Percentiles rank a stretch among this genome's conserved stretches.
Conservation (phyloP, 2,329 filamentous ascomycete species). For the Aspergillus piperis region DNA sequence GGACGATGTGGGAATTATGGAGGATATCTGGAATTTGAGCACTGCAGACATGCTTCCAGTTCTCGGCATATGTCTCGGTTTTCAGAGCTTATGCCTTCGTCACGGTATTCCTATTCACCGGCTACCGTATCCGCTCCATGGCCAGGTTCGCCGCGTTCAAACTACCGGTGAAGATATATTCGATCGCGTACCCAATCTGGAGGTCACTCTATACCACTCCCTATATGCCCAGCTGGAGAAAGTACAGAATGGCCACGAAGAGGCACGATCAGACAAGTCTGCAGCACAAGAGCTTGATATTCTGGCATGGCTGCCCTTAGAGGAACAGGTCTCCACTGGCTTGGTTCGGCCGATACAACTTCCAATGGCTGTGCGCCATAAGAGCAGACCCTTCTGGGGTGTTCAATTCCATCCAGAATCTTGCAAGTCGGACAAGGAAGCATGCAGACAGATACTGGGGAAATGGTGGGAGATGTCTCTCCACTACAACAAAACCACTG, state of each 20-base stretch:
- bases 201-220: conserved; percentile 77
- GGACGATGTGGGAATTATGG: conserved; percentile 81
- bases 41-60: conserved; percentile 68
- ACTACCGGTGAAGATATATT: conserved; percentile 68
- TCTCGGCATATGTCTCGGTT: conserved; percentile 85
- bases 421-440: conserved; percentile 68
- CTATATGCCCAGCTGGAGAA: conserved; percentile 50
- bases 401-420: conserved; percentile 92
- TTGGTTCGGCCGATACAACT: conserved; percentile 51
- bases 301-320: conserved; percentile 61
- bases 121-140: conserved; percentile 75
- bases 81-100: conserved; percentile 74
- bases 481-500: conserved; percentile 57
- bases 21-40: conserved; percentile 69
- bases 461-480: conserved; percentile 74
- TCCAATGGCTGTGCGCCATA: conserved; percentile 77
- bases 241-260: conserved; percentile 14
- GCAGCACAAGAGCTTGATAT: conserved; percentile 46
- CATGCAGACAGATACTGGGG: conserved; percentile 61
- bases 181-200: conserved; percentile 57
- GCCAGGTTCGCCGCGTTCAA: conserved; percentile 70
- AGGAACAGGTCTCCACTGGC: conserved; percentile 39
- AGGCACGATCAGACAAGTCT: conserved; percentile 13
- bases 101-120: conserved; percentile 68
- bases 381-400: conserved; percentile 73